Evolutionary conservation across 345 rosid species (phyloP).

Genomic region (Hypericum androsaemum): DNA sequence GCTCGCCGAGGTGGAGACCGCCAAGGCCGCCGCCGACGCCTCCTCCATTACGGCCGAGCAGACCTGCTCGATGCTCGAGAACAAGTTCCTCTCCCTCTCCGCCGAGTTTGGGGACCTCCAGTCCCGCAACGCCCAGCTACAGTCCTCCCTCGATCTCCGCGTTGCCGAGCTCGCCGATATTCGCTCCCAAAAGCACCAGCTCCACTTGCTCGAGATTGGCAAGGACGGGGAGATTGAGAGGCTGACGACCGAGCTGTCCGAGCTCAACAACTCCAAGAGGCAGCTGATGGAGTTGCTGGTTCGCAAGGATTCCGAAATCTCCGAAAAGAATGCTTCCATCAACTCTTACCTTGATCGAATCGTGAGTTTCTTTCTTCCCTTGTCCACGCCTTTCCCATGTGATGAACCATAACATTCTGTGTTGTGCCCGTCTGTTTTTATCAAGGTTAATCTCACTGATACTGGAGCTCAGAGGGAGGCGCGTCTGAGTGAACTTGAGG

Average conservation of each 20-base stretch:
- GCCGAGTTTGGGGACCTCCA: conserved; percentile 53
- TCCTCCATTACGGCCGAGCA: conserved; percentile 89
- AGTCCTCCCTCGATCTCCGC: conserved; percentile 57
- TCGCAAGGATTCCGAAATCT: conserved; percentile 64
- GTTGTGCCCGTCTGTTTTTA: neutral
- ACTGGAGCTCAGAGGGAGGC: conserved; percentile 56
- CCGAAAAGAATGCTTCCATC: conserved; percentile 65
- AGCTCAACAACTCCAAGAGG: conserved; percentile 76
- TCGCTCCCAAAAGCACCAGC: conserved; percentile 77
- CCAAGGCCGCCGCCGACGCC: conserved; percentile 78
- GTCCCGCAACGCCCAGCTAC: conserved; percentile 52
- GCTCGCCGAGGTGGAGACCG: conserved; percentile 53
- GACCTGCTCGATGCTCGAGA: conserved; percentile 88
- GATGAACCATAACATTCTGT: neutral
- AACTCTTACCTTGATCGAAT: conserved; percentile 75
- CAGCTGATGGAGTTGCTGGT: conserved; percentile 76
- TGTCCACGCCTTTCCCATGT: neutral
- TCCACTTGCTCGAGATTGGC: conserved; percentile 71
- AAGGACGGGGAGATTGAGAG: conserved; percentile 83
- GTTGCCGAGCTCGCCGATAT: conserved; percentile 56
- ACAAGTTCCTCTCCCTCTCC: conserved; percentile 72
- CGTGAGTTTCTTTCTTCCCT: conserved; percentile 28
- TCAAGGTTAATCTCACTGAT: conserved; percentile 64
- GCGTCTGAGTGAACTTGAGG: conserved; percentile 48
- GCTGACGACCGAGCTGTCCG: conserved; percentile 51